Evolutionary conservation across 495 filamentous ascomycete genomes (phyloP), one percentile per base, ranked within the genome.

Genomic region (Achaetomiella virescens): DNA sequence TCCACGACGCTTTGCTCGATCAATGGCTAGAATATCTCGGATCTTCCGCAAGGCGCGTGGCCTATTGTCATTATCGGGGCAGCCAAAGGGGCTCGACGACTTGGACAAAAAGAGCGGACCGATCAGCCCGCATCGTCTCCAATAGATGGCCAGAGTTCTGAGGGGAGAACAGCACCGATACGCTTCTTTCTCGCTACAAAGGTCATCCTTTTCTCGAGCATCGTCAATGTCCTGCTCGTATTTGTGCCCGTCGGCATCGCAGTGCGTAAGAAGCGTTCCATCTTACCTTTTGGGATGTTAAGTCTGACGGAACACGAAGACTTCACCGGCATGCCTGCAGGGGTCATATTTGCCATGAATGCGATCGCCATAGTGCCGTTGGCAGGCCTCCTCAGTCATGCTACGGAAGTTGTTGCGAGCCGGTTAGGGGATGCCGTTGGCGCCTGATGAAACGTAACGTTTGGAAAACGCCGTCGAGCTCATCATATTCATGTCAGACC

Each of bases 361-460:
- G 86, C 87, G 10, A 75, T 93, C 48, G 89, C 89, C 29, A 90
- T 95, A 67, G 81, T 93, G 45, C 89, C 89, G 1, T 72, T 95
- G 61, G 89, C 89, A 29, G 87, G 84, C n/a, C 68, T 95, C 15
- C 78, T 93, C 52, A 83, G 81, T 60, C 80, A 88, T 69, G 89
- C 88, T 17, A 95, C 89, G n/a, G 89, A 93, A 69, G 84, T 79
- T 58, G 84, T 92, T 41, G 89, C 89, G 29, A 77, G 77, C 51
- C 82, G 84, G 54, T 75, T 92, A 68, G 89, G 89, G 38, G 88
- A 95, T 61, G 88, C 88, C 9, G 72, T 91, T 31, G 89, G 88
- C 51, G 89, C 89, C 14, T 69, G 93, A 62, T 80, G 92, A 66
- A 95, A 92, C 59, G 88, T 92, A 11, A 90, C 88, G 20, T 93